Evolutionary conservation across 2,329 filamentous ascomycete genomes (phyloP).

Genomic region (Ophiocordyceps unilateralis): DNA sequence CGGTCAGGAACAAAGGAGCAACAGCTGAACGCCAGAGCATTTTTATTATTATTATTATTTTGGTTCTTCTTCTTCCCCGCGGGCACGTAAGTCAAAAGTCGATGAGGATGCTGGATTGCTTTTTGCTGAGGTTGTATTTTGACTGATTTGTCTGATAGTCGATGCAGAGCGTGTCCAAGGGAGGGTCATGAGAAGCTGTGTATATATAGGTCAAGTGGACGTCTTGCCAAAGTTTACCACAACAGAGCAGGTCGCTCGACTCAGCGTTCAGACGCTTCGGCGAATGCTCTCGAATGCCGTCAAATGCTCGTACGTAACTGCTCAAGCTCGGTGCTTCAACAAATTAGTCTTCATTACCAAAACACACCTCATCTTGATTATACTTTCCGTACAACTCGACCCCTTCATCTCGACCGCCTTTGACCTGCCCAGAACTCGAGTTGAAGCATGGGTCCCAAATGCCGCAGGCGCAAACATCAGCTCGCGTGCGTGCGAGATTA

Average conservation of each 20-base stretch:
- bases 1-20: background rate
- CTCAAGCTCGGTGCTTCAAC: background rate
- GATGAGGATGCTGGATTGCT: background rate
- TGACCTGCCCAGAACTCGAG: background rate
- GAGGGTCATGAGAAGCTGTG: background rate
- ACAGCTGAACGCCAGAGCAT: background rate
- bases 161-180: background rate
- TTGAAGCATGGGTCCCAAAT: background rate
- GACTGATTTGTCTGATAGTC: background rate
- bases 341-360: no score
- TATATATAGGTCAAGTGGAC: no score
- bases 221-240: no score
- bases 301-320: background rate
- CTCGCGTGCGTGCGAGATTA: background rate
- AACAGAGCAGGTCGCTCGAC: background rate
- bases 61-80: no score
- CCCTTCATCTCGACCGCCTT: background rate
- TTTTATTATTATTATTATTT: no score
- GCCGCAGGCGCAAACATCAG: background rate
- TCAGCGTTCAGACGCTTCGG: background rate
- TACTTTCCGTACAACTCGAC: background rate
- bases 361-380: background rate
- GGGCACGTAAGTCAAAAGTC: background rate
- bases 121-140: background rate
- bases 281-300: background rate